Base-by-base conservation (phyloP, 106 monocot genomes). In the Iris macrosiphon region DNA sequence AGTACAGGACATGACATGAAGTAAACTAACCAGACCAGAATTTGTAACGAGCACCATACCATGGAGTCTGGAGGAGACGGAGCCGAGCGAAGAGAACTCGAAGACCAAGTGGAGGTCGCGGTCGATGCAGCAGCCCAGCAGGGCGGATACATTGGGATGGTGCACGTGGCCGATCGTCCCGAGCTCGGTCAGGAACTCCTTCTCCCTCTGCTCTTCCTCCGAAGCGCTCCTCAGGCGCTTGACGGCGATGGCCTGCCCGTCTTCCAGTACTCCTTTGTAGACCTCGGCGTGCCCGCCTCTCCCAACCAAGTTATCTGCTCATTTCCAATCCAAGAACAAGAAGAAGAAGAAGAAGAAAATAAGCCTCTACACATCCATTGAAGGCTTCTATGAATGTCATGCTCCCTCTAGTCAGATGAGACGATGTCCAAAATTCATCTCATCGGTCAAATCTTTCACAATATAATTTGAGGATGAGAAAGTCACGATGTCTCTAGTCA, bases 251-350 rank as follows among this genome's bases (percentile, higher is more conserved):
- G 38, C 62, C 31, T 56, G 31, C 7, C 86, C 80, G 19, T 70
- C 63, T 7, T 68, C 59, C 11, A 86, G 40, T 13, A 74, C 66
- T 49, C 86, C 86, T 38, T 50, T 72, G 67, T 80, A 86, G 19
- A 86, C 86, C 59, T 86, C 80, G 0, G 80, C 70, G 30, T 74
- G 74, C 34, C 86, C 86, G 6, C 80, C 86, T 64, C 70, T 73
- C 6, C 80, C 86, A n/a, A 81, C 86, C 66, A 86, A 40, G 30
- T 86, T 86, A 65, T 69, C 85, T 85, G 64, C 57, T n/a, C n/a
- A n/a, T n/a, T n/a, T n/a, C n/a, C n/a, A n/a, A 44, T 28, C n/a
- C 13, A 29, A 25, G 16, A 59, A 11, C 7, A 25, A 27, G 5
- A 1, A 11, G 18, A 6, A 32, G 16, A 3, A 14, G 3, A 55